phyloP scores from a whole-genome alignment of 805 yeast genomes.

The Ascoidea tarda region DNA sequence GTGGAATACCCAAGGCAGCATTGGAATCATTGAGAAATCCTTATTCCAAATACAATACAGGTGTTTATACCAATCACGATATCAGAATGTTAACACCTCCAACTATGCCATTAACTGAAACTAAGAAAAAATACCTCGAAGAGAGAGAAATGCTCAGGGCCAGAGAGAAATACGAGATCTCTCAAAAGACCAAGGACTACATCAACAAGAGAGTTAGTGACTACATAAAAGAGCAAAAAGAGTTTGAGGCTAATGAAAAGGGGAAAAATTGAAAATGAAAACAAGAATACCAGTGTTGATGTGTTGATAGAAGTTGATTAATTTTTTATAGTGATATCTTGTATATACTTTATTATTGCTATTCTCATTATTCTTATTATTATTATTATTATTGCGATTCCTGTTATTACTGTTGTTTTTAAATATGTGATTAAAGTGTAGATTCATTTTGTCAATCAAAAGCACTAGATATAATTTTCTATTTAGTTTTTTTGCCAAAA shows the following conservation, averaged over 20 bases:
- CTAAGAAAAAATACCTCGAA: constrained; percentile 44
- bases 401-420: too few relatives aligned
- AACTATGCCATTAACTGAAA: constrained; percentile 58
- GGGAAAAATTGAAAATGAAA: too few relatives aligned
- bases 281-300: too few relatives aligned
- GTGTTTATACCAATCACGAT: constrained; percentile 34
- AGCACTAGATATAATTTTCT: too few relatives aligned
- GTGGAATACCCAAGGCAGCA: constrained; percentile 60
- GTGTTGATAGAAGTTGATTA: too few relatives aligned
- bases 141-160: constrained; percentile 34
- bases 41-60: constrained; percentile 51
- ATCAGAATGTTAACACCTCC: constrained; percentile 33
- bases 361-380: too few relatives aligned
- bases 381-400: too few relatives aligned
- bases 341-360: too few relatives aligned
- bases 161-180: constrained; percentile 22
- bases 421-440: too few relatives aligned
- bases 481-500: too few relatives aligned
- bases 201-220: constrained; percentile 31
- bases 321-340: too few relatives aligned
- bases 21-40: constrained; percentile 64
- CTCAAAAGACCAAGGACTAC: constrained; percentile 40
- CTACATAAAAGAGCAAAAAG: constrained; percentile 11
- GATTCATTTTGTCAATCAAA: too few relatives aligned
- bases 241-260: neutral